phyloP scores from a whole-genome alignment of 1,139 yeast genomes.

The Taphrina confusa region DNA sequence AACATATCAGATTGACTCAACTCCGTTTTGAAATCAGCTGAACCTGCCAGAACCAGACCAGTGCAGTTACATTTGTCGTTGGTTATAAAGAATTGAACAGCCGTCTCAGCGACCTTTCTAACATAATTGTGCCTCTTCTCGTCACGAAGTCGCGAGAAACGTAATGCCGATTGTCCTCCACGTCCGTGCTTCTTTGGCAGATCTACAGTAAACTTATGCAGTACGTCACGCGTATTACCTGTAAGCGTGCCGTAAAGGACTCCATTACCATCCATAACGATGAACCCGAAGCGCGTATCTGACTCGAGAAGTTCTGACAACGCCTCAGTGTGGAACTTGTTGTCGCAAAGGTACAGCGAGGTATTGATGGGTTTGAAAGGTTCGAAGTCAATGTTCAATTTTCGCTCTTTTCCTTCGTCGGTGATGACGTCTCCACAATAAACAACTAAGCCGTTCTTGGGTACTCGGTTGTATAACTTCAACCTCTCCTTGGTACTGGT shows the following conservation, averaged over 20 bases:
- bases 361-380: constrained; percentile 99
- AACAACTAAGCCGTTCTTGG: constrained; percentile 89
- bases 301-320: constrained; percentile 88
- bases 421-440: constrained; percentile 98
- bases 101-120: constrained; percentile 96
- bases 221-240: constrained; percentile 93
- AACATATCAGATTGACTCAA: constrained; percentile 88
- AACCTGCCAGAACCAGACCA: constrained; percentile 95
- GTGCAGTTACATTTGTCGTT: constrained; percentile 89
- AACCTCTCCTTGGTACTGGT: constrained; percentile 96
- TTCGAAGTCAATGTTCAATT: constrained; percentile 90
- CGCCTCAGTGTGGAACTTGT: constrained; percentile 97
- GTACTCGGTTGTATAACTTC: constrained; percentile 83
- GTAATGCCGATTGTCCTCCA: constrained; percentile 99
- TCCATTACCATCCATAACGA: constrained; percentile 99
- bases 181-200: constrained; percentile 99
- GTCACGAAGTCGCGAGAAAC: constrained; percentile 98
- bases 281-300: constrained; percentile 95
- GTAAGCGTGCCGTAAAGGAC: constrained; percentile 93
- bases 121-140: constrained; percentile 98
- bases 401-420: constrained; percentile 95
- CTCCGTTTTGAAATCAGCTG: constrained; percentile 97
- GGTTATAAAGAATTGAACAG: constrained; percentile 93
- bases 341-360: constrained; percentile 91
- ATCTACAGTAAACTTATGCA: constrained; percentile 95